A percentile compares a stretch with the other conserved stretches of the same genome.
phyloP scores from a whole-genome alignment of 1,139 yeast genomes.

The Hyphopichia buzzinii region DNA sequence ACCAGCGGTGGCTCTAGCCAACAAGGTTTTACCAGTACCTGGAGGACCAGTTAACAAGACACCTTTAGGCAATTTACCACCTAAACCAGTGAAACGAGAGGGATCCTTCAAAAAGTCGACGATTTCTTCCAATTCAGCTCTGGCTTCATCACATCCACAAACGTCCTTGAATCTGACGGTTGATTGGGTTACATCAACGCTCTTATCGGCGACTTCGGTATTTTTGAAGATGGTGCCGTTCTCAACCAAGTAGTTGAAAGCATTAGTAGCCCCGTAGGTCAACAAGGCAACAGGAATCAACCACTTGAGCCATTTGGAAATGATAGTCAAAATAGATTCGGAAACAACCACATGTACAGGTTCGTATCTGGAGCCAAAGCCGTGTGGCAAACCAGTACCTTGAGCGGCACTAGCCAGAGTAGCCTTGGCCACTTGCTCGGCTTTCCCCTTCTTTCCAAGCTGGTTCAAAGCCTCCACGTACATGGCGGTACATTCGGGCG shows the following conservation, averaged over 20 bases:
- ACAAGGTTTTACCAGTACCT: constrained; percentile 97
- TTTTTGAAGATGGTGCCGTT: constrained; percentile 81
- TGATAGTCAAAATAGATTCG: constrained; percentile 72
- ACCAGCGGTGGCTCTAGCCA: constrained; percentile 98
- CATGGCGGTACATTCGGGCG: constrained; percentile 71
- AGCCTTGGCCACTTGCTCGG: constrained; percentile 52
- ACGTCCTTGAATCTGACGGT: constrained; percentile 90
- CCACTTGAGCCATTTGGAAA: constrained; percentile 91
- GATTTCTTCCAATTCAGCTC: constrained; percentile 94
- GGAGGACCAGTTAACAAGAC: constrained; percentile 97
- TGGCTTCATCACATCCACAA: constrained; percentile 97
- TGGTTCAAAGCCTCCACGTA: constrained; percentile 79
- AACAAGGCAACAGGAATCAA: constrained; percentile 73
- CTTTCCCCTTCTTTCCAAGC: constrained; percentile 75
- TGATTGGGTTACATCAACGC: constrained; percentile 81
- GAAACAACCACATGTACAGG: constrained; percentile 92
- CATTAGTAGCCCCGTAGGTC: constrained; percentile 72
- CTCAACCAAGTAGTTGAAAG: constrained; percentile 77
- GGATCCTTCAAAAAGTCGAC: constrained; percentile 97
- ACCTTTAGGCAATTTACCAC: constrained; percentile 97
- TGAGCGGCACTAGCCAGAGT: constrained; percentile 19
- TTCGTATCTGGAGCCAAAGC: constrained; percentile 54
- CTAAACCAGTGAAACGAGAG: constrained; percentile 89
- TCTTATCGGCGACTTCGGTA: constrained; percentile 69
- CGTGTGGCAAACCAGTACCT: constrained; percentile 26